Evolutionary conservation across 179 eudicot genomes (phyloP), one percentile per base, ranked within the genome.

Genomic region (Silene vulgaris): DNA sequence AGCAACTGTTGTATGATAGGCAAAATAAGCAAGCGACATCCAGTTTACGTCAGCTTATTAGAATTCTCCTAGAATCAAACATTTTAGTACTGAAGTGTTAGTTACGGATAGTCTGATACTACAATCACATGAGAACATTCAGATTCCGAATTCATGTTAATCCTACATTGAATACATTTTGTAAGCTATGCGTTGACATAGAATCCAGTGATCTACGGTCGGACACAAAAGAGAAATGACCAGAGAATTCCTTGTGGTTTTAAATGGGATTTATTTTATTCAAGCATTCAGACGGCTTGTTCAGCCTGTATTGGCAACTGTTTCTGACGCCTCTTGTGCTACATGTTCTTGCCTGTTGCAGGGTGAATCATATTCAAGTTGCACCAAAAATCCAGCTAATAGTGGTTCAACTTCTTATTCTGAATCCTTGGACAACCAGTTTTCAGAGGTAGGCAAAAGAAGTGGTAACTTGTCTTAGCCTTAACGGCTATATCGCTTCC

Each of bases 381-480:
- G 21, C 69, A 75, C 69, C 12, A 69, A 75, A 40, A 56, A 48
- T 43, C 72, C 32, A 69, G 43, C 75, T 69, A 54, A 68, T 40
- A 64, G 52, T 29, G 37, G 66, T 54, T 8, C 13, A 29, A 62
- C 74, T 75, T 45, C 70, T 75, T 21, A 48, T 43, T 72, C 66
- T 67, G 74, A 70, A 56, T 63, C 23, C 48, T 21, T 61, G 69
- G 78, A 71, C 17, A 57, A 35, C 64, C 52, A 60, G 72, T 76
- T 29, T 59, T 60, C 81, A 54, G 74, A 66, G 80, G 84, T 64
- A 69, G 67, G 80, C n/a, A 2, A 29, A 35, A 81, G 14, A 16
- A 26, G 35, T 62, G 56, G 11, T 69, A 16, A 70, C 70, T 69
- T 19, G 26, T 35, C 50, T 19, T 54, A 21, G n/a, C 9, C 69